Base-by-base conservation (phyloP, 1,139 yeast genomes). In the Suhomyces panamericanus region DNA sequence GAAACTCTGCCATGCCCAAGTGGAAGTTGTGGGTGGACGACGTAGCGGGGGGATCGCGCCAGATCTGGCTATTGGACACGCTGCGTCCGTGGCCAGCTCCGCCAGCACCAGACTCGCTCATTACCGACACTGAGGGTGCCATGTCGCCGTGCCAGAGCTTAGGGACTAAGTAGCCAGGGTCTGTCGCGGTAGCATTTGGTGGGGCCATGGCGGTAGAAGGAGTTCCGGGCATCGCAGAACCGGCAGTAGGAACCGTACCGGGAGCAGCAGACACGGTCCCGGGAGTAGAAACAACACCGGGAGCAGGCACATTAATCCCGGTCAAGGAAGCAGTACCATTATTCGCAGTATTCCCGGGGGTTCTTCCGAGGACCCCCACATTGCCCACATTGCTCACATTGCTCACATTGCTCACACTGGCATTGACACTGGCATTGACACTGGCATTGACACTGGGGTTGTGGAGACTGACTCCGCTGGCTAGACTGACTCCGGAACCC, bases 11-110 rank as follows among this genome's bases (percentile, higher is more conserved):
- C 47, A 43, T 43, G 10, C 54, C 53, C 24, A 54, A 41, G 38
- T 56, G 50, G 42, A 55, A 55, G 37, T 49, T 50, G 36, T 55
- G 58, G 29, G 46, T 50, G 22, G 55, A 4, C 4, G 24, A 20
- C 4, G 24, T 39, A 12, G 39, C 17, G 14, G 15, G 24, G 32
- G 44, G 41, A 26, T 60, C 63, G 39, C 69, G 50, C 71, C 71
- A 67, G 35, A 67, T 62, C 42, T 63, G 67, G 32, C 62, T 61
- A 35, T 56, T 54, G 27, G 69, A 63, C 10, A 62, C 60, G 13
- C 56, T 54, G 16, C 69, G 43, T 6, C 39, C 47, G 30, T 49
- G 52, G 6, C 58, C 54, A 36, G 40, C 37, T 7, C 36, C 32
- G 6, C 35, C 36, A 10, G 26, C 36, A 12, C 29, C 20, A 12